Base-by-base conservation (phyloP, 2,329 filamentous ascomycete species). In the Zasmidium citrigriseum region DNA sequence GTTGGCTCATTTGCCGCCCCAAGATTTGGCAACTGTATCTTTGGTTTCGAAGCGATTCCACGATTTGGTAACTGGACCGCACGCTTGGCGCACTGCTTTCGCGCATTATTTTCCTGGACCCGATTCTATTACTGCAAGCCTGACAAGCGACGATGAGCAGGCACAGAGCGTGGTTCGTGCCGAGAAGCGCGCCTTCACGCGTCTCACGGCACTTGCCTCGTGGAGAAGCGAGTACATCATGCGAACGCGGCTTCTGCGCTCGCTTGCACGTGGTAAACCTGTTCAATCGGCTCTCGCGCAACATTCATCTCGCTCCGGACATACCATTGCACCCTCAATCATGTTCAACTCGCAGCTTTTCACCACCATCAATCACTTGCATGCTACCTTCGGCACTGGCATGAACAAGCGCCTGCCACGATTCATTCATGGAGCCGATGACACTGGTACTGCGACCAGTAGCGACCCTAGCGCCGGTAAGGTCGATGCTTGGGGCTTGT, bases 221-320 rank as follows among this genome's bases (percentile, higher is more conserved):
- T 98, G 95, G 93, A 86, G 93, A 66, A 97, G 91, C 75, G 95
- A 99, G 74, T 99, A 98, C 70, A 89, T 98, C 49, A 78, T 96
- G 57, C 85, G 95, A 48, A 97, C 92, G 1, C 85, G 91, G 48
- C 83, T 98, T 52, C 78, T 98, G 53, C 86, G 92, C 46, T 95
- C 90, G 61, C 80, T 98, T 57, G 84, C 83, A 48, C 87, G 91
- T 59, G 95, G 93, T 52, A 96, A 93, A 71, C 91, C 93, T 23
- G 72, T 78, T 14, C 82, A 87, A 38, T 78, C 80, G 10, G 72
- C 81, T 25, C 75, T 79, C 48, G 76, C 80, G 68, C 72, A 83
- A 56, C 84, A 85, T 11, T 76, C 83, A 5, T 74, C 80, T 20
- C 80, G 83, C 21, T 75, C 78, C 25, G 77, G 77, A 21, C 81